These are phyloP conservation scores for Peterozyma toletana DNA, from an alignment of 805 yeast genomes.

Conservation along the genomic window DNA sequence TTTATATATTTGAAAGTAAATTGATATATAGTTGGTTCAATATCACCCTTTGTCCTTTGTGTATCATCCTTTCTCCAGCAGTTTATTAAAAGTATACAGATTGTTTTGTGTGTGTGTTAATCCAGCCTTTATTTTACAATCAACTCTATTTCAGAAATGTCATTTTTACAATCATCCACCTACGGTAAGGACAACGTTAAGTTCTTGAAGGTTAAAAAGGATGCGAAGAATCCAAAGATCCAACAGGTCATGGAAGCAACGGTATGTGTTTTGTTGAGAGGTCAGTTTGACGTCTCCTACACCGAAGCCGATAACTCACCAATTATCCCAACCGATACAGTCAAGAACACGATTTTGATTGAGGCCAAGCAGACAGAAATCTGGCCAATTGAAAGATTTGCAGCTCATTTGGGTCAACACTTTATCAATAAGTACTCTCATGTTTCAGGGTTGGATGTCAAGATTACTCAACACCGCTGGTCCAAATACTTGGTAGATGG, in stretches of 20 bases:
- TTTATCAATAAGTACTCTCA: constrained; percentile 73
- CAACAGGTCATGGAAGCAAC: constrained; percentile 87
- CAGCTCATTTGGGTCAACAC: constrained; percentile 76
- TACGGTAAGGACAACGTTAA: constrained; percentile 94
- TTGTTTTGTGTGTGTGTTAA: too few relatives aligned
- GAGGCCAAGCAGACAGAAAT: constrained; percentile 79
- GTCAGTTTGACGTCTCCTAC: constrained; percentile 73
- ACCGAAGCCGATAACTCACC: constrained; percentile 83
- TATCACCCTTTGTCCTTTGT: too few relatives aligned
- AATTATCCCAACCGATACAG: constrained; percentile 93
- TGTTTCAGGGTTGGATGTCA: constrained; percentile 63
- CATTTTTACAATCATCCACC: constrained; percentile 37
- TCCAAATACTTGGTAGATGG: constrained; percentile 70
- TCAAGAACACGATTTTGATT: constrained; percentile 79
- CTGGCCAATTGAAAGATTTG: constrained; percentile 89
- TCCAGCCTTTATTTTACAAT: too few relatives aligned
- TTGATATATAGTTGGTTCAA: too few relatives aligned
- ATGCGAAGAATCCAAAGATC: constrained; percentile 58
- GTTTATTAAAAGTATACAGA: too few relatives aligned
- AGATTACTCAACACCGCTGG: constrained; percentile 75
- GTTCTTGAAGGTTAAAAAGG: constrained; percentile 81
- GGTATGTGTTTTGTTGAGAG: constrained; percentile 67
- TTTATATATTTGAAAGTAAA: too few relatives aligned
- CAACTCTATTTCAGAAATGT: not conserved
- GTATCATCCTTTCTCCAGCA: too few relatives aligned